These are phyloP conservation scores for Starmerella roubikii DNA, from an alignment of 805 yeast genomes.

Conservation along the genomic window DNA sequence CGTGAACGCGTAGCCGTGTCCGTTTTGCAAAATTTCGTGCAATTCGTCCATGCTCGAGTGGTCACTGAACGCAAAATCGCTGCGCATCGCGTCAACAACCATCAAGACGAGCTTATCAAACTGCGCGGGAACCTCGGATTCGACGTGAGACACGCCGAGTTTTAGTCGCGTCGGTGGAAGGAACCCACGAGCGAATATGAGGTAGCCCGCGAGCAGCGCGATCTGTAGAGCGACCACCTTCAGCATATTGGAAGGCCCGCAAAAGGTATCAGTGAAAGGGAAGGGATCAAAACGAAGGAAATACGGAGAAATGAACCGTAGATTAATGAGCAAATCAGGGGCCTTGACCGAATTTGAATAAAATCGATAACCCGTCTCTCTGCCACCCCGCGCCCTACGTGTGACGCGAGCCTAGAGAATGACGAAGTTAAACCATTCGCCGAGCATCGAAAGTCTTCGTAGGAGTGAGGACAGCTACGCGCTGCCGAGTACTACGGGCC, in stretches of 20 bases:
- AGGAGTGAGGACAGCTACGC: background rate
- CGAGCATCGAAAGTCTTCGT: slow-evolving; percentile 1
- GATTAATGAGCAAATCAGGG: too few relatives aligned
- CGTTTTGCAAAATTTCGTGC: slow-evolving; percentile 49
- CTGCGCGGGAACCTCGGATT: slow-evolving; percentile 26
- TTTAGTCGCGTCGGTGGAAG: slow-evolving; percentile 79
- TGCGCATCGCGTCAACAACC: slow-evolving; percentile 85
- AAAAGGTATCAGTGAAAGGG: too few relatives aligned
- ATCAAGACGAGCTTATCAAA: slow-evolving; percentile 62
- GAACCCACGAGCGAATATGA: slow-evolving; percentile 66
- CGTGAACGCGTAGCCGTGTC: slow-evolving; percentile 74
- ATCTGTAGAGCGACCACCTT: slow-evolving; percentile 7
- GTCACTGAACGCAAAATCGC: slow-evolving; percentile 67
- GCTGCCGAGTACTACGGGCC: background rate
- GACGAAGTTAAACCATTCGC: slow-evolving; percentile 4
- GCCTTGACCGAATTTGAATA: too few relatives aligned
- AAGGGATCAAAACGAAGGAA: too few relatives aligned
- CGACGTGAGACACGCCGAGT: slow-evolving; percentile 34
- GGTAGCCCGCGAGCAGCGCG: slow-evolving; percentile 40
- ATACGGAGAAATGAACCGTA: too few relatives aligned
- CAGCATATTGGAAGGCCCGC: too few relatives aligned
- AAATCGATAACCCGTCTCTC: too few relatives aligned
- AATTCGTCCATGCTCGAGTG: slow-evolving; percentile 52
- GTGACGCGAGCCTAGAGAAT: too few relatives aligned
- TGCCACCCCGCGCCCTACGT: too few relatives aligned